A percentile compares a stretch with the other conserved stretches of the same genome.
These are phyloP conservation scores for Leptodontidium sp. DNA, from an alignment of 2,329 filamentous ascomycete genomes.

Conservation along the genomic window DNA sequence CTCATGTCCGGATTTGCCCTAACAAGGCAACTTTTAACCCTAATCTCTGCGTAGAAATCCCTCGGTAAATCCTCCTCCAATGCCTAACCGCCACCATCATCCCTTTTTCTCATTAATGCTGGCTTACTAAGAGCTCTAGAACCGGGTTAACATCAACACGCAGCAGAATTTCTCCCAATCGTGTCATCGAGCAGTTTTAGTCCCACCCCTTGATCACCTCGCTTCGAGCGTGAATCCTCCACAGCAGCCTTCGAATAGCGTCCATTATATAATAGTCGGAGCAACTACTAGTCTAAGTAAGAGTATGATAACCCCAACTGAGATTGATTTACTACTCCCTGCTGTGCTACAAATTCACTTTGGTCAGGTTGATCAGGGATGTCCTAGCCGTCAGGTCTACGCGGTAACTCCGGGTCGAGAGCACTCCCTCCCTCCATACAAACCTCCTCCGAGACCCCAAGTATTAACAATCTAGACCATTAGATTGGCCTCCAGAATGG, in stretches of 20 bases:
- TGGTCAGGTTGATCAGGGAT: conserved; percentile 16
- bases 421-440: conserved; percentile 16
- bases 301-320: conserved; percentile 1
- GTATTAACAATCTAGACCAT: conserved; percentile 32
- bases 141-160: conserved; percentile 1
- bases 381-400: conserved; percentile 16
- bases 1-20: not conserved
- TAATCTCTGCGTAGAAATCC: not conserved
- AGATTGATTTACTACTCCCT: conserved; percentile 10
- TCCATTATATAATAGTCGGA: conserved; percentile 1
- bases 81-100: not conserved
- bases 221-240: conserved; percentile 9
- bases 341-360: not conserved
- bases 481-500: conserved; percentile 29
- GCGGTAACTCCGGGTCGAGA: conserved; percentile 3
- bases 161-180: conserved; percentile 10
- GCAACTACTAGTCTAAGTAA: conserved; percentile 2
- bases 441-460: conserved; percentile 15
- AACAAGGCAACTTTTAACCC: not conserved
- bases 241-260: conserved; percentile 2
- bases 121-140: not conserved
- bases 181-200: not conserved
- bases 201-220: not conserved
- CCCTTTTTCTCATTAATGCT: not conserved
- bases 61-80: not conserved